phyloP scores from a whole-genome alignment of 2,329 filamentous ascomycete species.

The Chaetomium globosum region DNA sequence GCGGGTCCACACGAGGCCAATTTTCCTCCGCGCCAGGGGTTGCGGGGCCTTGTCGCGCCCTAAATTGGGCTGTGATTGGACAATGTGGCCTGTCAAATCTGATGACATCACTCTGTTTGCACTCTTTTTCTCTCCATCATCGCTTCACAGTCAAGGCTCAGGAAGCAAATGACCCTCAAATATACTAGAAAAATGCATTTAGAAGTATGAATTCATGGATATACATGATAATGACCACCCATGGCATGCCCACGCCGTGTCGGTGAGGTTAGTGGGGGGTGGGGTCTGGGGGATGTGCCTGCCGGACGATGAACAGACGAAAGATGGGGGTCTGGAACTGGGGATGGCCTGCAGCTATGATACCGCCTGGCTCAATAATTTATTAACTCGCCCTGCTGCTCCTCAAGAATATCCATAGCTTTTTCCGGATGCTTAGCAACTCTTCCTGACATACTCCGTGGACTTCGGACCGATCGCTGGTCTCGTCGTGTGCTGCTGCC shows the following conservation, averaged over 20 bases:
- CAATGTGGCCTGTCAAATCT: neutral
- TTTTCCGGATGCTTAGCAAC: neutral
- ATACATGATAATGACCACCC: neutral
- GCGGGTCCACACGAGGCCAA: slow-evolving; percentile 1
- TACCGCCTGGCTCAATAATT: slow-evolving; percentile 18
- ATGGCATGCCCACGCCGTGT: neutral
- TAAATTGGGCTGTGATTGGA: slow-evolving; percentile 14
- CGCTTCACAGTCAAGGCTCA: neutral
- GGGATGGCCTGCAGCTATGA: slow-evolving; percentile 18
- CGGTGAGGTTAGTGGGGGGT: slow-evolving; percentile 10
- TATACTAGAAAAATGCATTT: neutral
- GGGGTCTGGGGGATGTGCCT: neutral
- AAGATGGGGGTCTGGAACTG: slow-evolving; percentile 13
- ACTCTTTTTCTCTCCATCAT: neutral
- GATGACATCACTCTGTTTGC: slow-evolving; percentile 24
- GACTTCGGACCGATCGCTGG: slow-evolving; percentile 4
- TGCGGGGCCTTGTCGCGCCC: neutral
- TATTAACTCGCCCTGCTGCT: slow-evolving; percentile 21
- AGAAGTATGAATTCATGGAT: neutral
- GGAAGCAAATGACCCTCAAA: neutral
- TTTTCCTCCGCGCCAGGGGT: neutral
- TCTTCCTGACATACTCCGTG: slow-evolving; percentile 2
- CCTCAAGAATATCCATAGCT: neutral
- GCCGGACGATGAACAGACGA: slow-evolving; percentile 6
- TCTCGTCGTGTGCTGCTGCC: neutral